Base-by-base conservation (phyloP, 2,329 filamentous ascomycete genomes). In the Neofusicoccum sp. region DNA sequence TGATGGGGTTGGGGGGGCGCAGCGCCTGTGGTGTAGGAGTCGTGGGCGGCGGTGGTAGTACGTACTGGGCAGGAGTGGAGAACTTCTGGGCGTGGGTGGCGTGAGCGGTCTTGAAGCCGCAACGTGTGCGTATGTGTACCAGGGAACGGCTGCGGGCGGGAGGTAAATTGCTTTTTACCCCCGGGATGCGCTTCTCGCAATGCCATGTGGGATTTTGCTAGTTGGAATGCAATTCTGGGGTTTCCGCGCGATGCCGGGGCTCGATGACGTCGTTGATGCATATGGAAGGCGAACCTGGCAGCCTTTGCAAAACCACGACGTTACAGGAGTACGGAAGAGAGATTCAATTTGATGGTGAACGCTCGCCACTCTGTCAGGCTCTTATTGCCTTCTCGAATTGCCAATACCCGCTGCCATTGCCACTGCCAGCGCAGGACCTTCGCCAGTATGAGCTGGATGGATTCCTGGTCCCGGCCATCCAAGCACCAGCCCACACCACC, bases 401-500 rank as follows among this genome's bases (percentile, higher is more conserved):
- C 26, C 16, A 41, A n/a, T 3, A 9, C 6, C 28, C 28, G 11
- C 28, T 6, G 16, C 30, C 11, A 30, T 26, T 8, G 6, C n/a
- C 28, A 16, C n/a, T 26, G 28, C 6, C 38, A 26, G 16, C 38
- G n/a, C 51, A 43, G 38, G 6, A 30, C 38, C 16, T 44, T 47
- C 24, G 14, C 54, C 64, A 75, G 56, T 36, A 80, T 80, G 78
- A 76, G 73, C 31, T 80, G 78, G 78, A 81, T 80, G 78, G 78
- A 80, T 68, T 77, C 75, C 3, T 80, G 78, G 75, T 78, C 76
- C 2, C 73, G 77, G 11, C 76, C 76, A 1, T 70, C 69, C 38
- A 78, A 79, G 63, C 69, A 71, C 45, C 68, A 73, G 34, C 68
- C 75, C 34, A 75, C 73, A 1, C 84, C 83, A 9, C 79, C 81